A percentile compares a stretch with the other conserved stretches of the same genome.
Conservation (phyloP, 2,329 filamentous ascomycete genomes). For the Exophiala bonariae region DNA sequence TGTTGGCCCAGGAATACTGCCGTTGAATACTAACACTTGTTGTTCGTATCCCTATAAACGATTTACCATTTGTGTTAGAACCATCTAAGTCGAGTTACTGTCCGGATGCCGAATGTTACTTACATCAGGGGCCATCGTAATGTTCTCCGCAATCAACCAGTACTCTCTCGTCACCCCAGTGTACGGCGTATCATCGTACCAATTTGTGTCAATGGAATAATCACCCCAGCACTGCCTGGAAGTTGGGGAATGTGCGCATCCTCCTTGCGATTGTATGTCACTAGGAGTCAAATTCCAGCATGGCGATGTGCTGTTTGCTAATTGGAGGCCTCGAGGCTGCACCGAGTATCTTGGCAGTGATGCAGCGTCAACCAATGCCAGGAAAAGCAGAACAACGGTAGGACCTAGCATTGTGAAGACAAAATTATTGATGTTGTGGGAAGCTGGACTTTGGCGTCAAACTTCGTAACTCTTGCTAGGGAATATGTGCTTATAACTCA, state of each 20-base stretch:
- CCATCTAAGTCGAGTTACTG: too few species aligned
- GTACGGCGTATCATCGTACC: slow-evolving; percentile 33
- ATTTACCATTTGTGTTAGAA: too few species aligned
- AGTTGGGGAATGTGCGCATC: slow-evolving; percentile 1
- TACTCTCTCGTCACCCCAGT: slow-evolving; percentile 41
- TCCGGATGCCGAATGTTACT: slow-evolving; percentile 29
- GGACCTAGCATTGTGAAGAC: too few species aligned
- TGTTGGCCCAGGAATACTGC: slow-evolving; percentile 51
- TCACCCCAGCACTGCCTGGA: slow-evolving; percentile 30
- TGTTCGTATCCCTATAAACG: slow-evolving; percentile 33
- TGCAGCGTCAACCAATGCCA: background rate
- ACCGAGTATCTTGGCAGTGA: background rate
- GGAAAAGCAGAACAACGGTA: background rate
- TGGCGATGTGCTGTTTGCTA: background rate
- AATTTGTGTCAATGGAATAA: slow-evolving; percentile 35
- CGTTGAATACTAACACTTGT: slow-evolving; percentile 49
- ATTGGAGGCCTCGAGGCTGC: background rate
- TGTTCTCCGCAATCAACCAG: slow-evolving; percentile 44
- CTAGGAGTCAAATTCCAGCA: background rate
- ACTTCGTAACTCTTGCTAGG: too few species aligned
- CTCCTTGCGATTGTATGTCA: slow-evolving; percentile 1
- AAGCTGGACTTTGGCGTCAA: too few species aligned
- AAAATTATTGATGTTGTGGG: too few species aligned
- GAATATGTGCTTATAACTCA: too few species aligned
- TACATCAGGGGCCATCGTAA: slow-evolving; percentile 46